These are phyloP conservation scores for Puccinia coronata DNA, from an alignment of 1,284 basidiomycete genomes.

Conservation along the genomic window DNA sequence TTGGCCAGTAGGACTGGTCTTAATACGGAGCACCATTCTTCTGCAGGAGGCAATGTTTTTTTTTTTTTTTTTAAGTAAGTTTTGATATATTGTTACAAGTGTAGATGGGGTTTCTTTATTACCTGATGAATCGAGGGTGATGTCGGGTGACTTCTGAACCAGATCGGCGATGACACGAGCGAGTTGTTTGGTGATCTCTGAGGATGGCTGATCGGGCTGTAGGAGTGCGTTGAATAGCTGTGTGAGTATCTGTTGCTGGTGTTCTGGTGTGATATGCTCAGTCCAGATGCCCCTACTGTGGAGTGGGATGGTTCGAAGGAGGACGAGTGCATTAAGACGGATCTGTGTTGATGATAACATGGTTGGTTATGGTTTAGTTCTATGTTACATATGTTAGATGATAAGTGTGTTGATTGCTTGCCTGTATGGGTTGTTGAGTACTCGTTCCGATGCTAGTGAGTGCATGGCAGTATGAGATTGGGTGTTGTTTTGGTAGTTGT, in stretches of 20 bases:
- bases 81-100: neutral
- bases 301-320: conserved; percentile 25
- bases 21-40: conserved; percentile 17
- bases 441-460: neutral
- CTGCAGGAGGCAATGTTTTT: neutral
- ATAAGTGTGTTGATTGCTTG: neutral
- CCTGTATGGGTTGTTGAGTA: neutral
- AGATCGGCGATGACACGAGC: conserved; percentile 5
- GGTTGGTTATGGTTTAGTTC: neutral
- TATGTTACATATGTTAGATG: too few species aligned
- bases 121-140: neutral
- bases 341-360: neutral
- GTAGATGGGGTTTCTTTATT: too few species aligned
- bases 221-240: conserved; percentile 12
- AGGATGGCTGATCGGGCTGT: neutral
- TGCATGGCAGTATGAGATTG: neutral
- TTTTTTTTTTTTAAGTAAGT: neutral
- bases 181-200: conserved; percentile 8
- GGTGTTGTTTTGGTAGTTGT: neutral
- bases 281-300: conserved; percentile 1
- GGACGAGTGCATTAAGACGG: conserved; percentile 16
- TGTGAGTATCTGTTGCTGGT: conserved; percentile 12
- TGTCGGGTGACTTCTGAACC: neutral
- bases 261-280: neutral
- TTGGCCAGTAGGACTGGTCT: conserved; percentile 22